phyloP scores from a whole-genome alignment of 2,329 filamentous ascomycete species.

The Monilinia aucupariae region DNA sequence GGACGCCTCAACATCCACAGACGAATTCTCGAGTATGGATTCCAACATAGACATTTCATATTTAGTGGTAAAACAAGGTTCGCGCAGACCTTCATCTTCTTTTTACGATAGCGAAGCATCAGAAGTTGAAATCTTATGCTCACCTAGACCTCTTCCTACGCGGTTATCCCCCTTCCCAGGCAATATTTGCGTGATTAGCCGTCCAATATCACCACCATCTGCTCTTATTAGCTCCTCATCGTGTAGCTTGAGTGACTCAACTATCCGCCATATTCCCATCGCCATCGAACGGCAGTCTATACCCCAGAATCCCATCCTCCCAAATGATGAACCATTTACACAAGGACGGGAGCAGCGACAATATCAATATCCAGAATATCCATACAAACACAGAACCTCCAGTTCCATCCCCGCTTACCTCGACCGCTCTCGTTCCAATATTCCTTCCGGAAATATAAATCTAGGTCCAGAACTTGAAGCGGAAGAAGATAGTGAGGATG shows the following conservation, averaged over 20 bases:
- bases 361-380: background rate
- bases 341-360: background rate
- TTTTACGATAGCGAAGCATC: background rate
- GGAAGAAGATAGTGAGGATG: conserved; percentile 35
- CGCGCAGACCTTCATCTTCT: conserved; percentile 15
- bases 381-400: background rate
- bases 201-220: background rate
- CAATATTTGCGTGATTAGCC: background rate
- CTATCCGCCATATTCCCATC: background rate
- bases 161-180: background rate
- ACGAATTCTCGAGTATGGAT: background rate
- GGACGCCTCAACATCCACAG: conserved; percentile 5
- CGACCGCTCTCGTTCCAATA: background rate
- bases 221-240: background rate
- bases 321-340: background rate
- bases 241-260: background rate
- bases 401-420: background rate
- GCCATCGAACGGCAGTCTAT: background rate
- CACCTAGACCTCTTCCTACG: background rate
- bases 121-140: background rate
- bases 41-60: background rate
- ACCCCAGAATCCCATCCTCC: background rate
- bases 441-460: background rate
- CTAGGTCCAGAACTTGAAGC: background rate
- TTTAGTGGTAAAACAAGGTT: background rate